Evolutionary conservation across 2,329 filamentous ascomycete species (phyloP).

Genomic region (Colletotrichum limetticola): DNA sequence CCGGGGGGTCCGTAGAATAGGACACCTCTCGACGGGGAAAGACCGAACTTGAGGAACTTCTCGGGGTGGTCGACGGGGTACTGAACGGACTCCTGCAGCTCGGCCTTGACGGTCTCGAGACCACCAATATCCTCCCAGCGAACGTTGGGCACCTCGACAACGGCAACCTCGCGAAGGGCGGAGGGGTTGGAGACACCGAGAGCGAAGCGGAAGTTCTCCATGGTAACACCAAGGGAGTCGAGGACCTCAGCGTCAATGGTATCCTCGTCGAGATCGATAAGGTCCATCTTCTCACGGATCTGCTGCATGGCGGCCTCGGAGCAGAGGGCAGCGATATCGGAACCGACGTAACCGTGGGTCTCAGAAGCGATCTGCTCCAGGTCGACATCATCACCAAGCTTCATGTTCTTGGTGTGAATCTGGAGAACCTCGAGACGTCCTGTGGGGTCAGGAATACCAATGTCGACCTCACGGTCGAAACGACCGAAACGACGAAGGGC

Average conservation of each 20-base stretch:
- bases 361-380: slow-evolving; percentile 96
- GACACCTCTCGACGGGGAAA: slow-evolving; percentile 97
- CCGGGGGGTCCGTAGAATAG: slow-evolving; percentile 98
- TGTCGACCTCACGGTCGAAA: slow-evolving; percentile 99
- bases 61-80: slow-evolving; percentile 99
- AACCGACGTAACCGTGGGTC: slow-evolving; percentile 99
- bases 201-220: slow-evolving; percentile 99
- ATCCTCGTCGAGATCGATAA: slow-evolving; percentile 98
- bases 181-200: slow-evolving; percentile 98
- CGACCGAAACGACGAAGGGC: slow-evolving; percentile 97
- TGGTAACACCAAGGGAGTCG: slow-evolving; percentile 97
- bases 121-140: slow-evolving; percentile 99
- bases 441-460: slow-evolving; percentile 96
- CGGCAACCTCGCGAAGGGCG: slow-evolving; percentile 96
- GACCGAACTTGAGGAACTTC: slow-evolving; percentile 99
- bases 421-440: slow-evolving; percentile 98
- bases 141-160: slow-evolving; percentile 98
- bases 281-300: slow-evolving; percentile 99
- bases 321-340: slow-evolving; percentile 96
- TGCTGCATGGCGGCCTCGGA: slow-evolving; percentile 99
- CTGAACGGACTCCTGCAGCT: slow-evolving; percentile 98
- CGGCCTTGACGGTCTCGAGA: slow-evolving; percentile 97
- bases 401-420: slow-evolving; percentile 99
- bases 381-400: slow-evolving; percentile 95
- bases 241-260: slow-evolving; percentile 99